Conservation (phyloP, 2,329 filamentous ascomycete genomes). For the Ascochyta fabae region DNA sequence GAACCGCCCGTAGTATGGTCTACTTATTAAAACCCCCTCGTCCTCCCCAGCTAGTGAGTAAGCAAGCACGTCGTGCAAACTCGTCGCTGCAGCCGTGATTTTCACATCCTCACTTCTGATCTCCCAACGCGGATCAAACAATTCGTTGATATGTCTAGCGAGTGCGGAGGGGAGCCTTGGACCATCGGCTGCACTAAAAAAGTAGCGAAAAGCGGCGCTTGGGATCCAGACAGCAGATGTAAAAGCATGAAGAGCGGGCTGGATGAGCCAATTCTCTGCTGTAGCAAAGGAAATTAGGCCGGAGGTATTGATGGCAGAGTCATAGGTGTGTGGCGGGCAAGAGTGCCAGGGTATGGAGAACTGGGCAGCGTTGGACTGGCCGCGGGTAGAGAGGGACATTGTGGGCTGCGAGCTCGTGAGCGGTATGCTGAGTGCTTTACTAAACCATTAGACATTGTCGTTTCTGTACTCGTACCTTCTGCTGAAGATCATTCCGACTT, state of each 20-base stretch:
- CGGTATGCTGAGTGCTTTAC: neutral
- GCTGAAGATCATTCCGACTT: neutral
- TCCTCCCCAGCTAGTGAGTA: conserved; percentile 52
- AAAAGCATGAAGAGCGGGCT: conserved; percentile 47
- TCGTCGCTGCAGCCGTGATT: conserved; percentile 51
- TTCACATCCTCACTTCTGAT: conserved; percentile 49
- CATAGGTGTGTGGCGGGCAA: conserved; percentile 39
- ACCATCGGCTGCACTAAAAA: neutral
- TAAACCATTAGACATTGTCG: neutral
- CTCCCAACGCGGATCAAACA: conserved; percentile 7
- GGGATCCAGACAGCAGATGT: neutral
- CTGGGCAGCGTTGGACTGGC: conserved; percentile 16
- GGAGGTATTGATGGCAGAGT: conserved; percentile 49
- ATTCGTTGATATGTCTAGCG: conserved; percentile 3
- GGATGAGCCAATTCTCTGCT: conserved; percentile 62
- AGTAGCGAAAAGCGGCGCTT: neutral
- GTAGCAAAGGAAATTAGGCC: conserved; percentile 60
- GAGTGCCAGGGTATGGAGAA: conserved; percentile 24
- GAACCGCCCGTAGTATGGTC: conserved; percentile 59
- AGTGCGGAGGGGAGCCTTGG: neutral
- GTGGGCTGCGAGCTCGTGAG: neutral
- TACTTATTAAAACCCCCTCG: conserved; percentile 55
- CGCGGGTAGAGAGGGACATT: conserved; percentile 18
- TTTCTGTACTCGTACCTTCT: neutral
- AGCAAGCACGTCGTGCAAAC: conserved; percentile 53